Evolutionary conservation across 1,284 basidiomycete genomes (phyloP), one percentile per base, ranked within the genome.

Genomic region (Caloboletus inedulis): DNA sequence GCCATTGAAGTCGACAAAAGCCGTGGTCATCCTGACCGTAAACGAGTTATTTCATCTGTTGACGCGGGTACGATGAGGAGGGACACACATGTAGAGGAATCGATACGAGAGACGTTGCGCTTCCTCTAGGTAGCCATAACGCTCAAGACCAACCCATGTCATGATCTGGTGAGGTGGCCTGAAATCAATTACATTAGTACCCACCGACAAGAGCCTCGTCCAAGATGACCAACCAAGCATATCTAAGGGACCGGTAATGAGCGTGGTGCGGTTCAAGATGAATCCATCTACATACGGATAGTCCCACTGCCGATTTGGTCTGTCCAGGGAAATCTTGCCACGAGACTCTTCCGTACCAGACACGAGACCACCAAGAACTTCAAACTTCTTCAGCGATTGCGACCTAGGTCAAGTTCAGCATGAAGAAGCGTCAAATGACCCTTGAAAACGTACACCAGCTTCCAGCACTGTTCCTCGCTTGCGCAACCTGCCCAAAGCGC

Each of bases 261-360:
- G 54, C 51, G 49, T 31, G 23, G 52, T 39, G 50, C 25, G 41
- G 60, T 40, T 54, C 53, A 46, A 53, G 23, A 23, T 23, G 50
- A 56, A 37, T 12, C 19, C 51, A 46, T 51, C 45, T 31, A 80
- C 86, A 59, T 72, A 91, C 80, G 89, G 89, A 66, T 88, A 91
- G 67, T 91, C 96, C 96, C 96, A 98, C 70, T 98, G 97, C 61
- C 97, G 91, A 74, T 98, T 98, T n/a, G 97, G 97, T 43, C 96
- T 80, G 66, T 97, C 92, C 49, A 98, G 78, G 14, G 94, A 94
- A 59, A 99, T 94, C 70, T 90, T 91, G 43, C 96, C 96, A 54
- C 96, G 82, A 43, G 94, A 98, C 71, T 95, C 92, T 65, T 98
- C 96, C 1, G 97, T 98, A 49, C 96, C 96, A 12, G 94, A 92